A percentile compares a stretch with the other conserved stretches of the same genome.
Evolutionary conservation across 805 yeast species (phyloP).

Genomic region (Ogataea henricii): DNA sequence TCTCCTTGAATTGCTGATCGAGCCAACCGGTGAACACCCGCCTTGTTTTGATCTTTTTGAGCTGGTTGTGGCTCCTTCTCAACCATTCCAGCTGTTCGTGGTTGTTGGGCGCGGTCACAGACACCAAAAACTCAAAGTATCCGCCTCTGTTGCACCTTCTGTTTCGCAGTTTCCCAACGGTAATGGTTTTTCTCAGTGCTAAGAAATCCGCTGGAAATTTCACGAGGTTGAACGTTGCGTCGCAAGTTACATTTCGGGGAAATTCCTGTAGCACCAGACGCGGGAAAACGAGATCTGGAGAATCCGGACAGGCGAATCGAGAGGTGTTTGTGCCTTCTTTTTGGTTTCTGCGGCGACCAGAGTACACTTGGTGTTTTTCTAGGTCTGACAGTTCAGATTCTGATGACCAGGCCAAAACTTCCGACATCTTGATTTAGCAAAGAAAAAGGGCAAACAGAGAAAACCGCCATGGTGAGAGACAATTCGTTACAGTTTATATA

Average conservation of each 20-base stretch:
- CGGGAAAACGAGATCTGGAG: slow-evolving; percentile 12
- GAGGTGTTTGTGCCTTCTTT: neutral
- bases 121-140: slow-evolving; percentile 14
- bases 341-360: neutral
- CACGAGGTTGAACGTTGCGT: slow-evolving; percentile 8
- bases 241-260: neutral
- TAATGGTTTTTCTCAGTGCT: slow-evolving; percentile 9
- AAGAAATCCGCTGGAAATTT: slow-evolving; percentile 11
- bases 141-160: slow-evolving; percentile 8
- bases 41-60: slow-evolving; percentile 12
- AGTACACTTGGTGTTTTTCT: slow-evolving; percentile 4
- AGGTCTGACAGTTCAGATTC: slow-evolving; percentile 13
- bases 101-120: slow-evolving; percentile 16
- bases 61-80: slow-evolving; percentile 4
- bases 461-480: neutral
- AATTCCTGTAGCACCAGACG: slow-evolving; percentile 1
- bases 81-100: slow-evolving; percentile 23
- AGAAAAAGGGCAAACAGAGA: neutral
- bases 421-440: neutral
- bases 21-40: slow-evolving; percentile 21
- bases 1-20: slow-evolving; percentile 11
- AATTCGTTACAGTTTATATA: too few species aligned
- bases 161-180: slow-evolving; percentile 8
- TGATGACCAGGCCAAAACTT: slow-evolving; percentile 5
- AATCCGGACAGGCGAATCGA: neutral